Base-by-base conservation (phyloP, 2,329 filamentous ascomycete genomes). In the Curvularia eragrostidis region DNA sequence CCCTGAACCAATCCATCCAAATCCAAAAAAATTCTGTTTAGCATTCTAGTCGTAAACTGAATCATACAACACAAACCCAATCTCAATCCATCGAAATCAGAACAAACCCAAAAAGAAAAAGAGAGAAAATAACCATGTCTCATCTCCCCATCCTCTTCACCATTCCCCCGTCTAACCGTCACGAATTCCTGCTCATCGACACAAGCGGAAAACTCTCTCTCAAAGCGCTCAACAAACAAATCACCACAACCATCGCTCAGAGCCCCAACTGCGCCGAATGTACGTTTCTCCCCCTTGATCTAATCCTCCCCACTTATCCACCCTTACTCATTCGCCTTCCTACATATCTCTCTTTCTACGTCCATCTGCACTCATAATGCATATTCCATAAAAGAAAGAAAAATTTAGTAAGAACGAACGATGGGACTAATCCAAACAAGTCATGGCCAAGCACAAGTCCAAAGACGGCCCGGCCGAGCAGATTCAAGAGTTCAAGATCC, bases 101-200 rank as follows among this genome's bases (percentile, higher is more conserved):
- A n/a, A n/a, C n/a, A n/a, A n/a, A n/a, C n/a, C 3, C 32, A 24
- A 12, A n/a, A 42, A 42, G 10, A 4, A 12, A 6, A 8, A 15
- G 9, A 15, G 39, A 5, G 21, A 15, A 42, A 26, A n/a, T 5
- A 43, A 23, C 9, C 1, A 46, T 46, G 43, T 46, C 42, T 44
- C 24, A 24, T 15, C 58, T 73, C 43, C 73, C 74, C 28, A 34
- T 76, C 61, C 62, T 76, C 61, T 75, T 76, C 66, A 75, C 72
- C 15, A 52, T 75, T 19, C 69, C 73, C 2, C 73, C 73, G 19
- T 67, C 64, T 10, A 69, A 64, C 63, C 64, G 73, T 23, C 74
- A 76, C 57, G 74, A 76, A 54, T 58, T 75, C 52, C 65, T 76
- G 51, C 58, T 70, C 9, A 58, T 75, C 34, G 65, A 71, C 57